Evolutionary conservation across 2,329 filamentous ascomycete genomes (phyloP), one percentile per base, ranked within the genome.

Genomic region (Fusarium hainanense): DNA sequence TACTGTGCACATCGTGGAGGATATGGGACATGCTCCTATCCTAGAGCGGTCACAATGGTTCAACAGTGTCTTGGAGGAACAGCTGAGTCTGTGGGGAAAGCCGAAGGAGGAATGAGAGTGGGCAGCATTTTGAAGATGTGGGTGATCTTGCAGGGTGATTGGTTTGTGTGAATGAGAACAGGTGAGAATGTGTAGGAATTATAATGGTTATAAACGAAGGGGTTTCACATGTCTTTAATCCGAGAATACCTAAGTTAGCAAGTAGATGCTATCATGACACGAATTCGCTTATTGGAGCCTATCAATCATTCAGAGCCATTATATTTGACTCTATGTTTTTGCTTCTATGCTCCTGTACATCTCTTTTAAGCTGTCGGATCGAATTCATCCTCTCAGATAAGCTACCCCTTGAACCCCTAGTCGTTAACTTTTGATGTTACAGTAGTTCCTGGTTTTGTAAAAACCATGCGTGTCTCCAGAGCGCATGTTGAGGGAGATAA

Each of bases 1-100:
- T 5, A 85, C 83, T 63, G 87, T 86, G 34, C 77, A 87, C 43
- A 86, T 93, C 27, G 83, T 90, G n/a, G 88, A 93, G 67, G 91
- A 87, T 0, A 86, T 89, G 78, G 93, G 93, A 0, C 94, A 97
- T 79, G 92, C 91, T 37, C 84, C 93, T 27, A 85, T 92, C 8
- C 85, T 92, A 74, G 93, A 97, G 83, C 86, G 89, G 77, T 84
- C 88, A 63, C 77, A 83, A 46, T 93, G 92, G 85, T 90, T 94
- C 75, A 90, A 92, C 72, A 78, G 79, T 51, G 80, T 90, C 74
- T 74, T 95, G 50, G 88, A 87, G 71, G 86, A 84, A 76, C 80
- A 79, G 37, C 83, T 92, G 61, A 79, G 84, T 14, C 82, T 83
- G 47, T 87, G 86, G 75, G 82, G 86, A 74, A 80, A 79, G 74